Base-by-base conservation (phyloP, 192 early-diverging fungal genomes). In the Ambispora gerdemannii region DNA sequence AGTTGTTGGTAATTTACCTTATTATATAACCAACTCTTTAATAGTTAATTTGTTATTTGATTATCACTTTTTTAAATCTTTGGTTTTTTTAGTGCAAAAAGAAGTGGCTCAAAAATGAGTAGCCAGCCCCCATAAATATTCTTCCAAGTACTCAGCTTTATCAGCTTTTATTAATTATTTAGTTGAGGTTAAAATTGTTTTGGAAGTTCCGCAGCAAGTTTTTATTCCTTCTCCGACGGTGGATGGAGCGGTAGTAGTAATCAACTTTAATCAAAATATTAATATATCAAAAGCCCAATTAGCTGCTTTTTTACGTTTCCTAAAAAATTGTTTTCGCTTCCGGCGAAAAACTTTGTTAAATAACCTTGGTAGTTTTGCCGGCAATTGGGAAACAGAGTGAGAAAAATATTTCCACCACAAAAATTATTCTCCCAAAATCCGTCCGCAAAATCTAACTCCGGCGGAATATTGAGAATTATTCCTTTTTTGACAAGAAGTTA, bases 401-500 rank as follows among this genome's bases (percentile, higher is more conserved):
- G 17, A 62, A 62, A 62, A 62, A 62, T 62, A 62, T 36, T 62
- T 62, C 35, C 6, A 1, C 4, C 31, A 36, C 31, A 62, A 62
- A 33, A 3, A 2, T 17, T 62, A 62, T 34, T 62, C 60, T 3
- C 31, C 1, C 22, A 62, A 62, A 36, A 15, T 62, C 35, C 60
- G 60, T 36, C 60, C 60, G 27, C 60, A 62, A 62, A 62, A 62
- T 62, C 60, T 62, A 62, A 62, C 27, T 33, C 60, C 60, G 30
- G 22, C 60, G 2, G 60, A 62, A n/a, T 62, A 62, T 62, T 62
- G 8, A 20, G 15, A 62, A 62, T 62, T 62, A 62, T 62, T 62
- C 35, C 60, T 62, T 62, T 62, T 62, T 62, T 62, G 60, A 19
- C 60, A 62, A 32, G 60, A n/a, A n/a, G n/a, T n/a, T n/a, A n/a